Conservation (phyloP, 2,329 filamentous ascomycete species). For the Alternaria angustiovoidea region DNA sequence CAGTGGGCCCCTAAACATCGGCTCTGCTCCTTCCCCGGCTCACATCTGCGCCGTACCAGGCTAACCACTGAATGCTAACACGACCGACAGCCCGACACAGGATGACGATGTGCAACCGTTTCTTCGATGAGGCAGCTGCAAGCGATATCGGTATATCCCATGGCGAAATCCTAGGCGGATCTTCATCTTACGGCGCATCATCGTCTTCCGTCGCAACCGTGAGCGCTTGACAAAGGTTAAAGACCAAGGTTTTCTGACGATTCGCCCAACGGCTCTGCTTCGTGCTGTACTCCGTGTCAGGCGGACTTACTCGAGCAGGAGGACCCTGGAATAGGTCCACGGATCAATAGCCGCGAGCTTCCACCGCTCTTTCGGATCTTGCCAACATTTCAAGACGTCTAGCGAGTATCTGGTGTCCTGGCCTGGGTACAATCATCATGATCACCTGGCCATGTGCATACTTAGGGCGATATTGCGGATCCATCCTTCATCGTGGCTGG, state of each 20-base stretch:
- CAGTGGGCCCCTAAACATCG: slow-evolving; percentile 7
- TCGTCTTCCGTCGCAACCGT: slow-evolving; percentile 8
- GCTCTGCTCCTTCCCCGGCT: slow-evolving; percentile 6
- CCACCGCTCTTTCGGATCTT: slow-evolving; percentile 35
- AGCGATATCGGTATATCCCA: slow-evolving; percentile 1
- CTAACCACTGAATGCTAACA: slow-evolving; percentile 11
- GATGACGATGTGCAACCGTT: neutral
- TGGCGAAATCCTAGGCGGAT: neutral
- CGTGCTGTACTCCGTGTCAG: slow-evolving; percentile 5
- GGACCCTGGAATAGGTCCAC: slow-evolving; percentile 2
- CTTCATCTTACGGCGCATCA: neutral
- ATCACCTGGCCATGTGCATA: slow-evolving; percentile 37
- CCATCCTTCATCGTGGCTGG: slow-evolving; percentile 26
- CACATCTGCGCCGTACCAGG: slow-evolving; percentile 15
- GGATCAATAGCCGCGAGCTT: slow-evolving; percentile 17
- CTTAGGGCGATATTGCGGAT: slow-evolving; percentile 24
- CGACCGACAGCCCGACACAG: slow-evolving; percentile 3
- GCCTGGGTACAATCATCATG: slow-evolving; percentile 11
- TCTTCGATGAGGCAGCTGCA: slow-evolving; percentile 4
- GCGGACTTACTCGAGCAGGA: slow-evolving; percentile 12
- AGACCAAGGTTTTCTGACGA: neutral
- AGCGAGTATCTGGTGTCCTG: slow-evolving; percentile 11
- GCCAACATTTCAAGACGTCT: slow-evolving; percentile 15
- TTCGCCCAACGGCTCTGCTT: slow-evolving; percentile 7
- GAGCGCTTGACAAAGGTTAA: slow-evolving; percentile 3